Conservation (phyloP, 305 asterid genomes). For the Fraxinus floribunda region DNA sequence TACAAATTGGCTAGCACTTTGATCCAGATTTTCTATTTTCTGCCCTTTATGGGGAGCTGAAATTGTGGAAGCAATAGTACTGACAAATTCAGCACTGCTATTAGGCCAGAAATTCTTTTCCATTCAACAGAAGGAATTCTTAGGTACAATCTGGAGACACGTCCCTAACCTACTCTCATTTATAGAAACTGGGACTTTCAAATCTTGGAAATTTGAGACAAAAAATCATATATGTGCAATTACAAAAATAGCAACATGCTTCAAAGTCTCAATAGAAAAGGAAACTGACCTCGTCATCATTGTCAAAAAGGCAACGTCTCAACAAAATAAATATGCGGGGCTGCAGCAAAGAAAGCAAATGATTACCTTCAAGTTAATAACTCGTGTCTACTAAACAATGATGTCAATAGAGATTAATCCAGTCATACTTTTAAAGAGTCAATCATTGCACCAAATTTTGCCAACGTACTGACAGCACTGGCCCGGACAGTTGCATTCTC, state of each 20-base stretch:
- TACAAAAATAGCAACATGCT: neutral
- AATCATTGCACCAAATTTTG: conserved; percentile 90
- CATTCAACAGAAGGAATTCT: neutral
- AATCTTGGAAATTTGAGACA: neutral
- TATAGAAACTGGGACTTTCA: neutral
- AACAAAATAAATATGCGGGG: conserved; percentile 89
- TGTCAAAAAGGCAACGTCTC: conserved; percentile 94
- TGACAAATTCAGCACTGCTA: neutral
- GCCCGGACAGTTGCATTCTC: conserved; percentile 98
- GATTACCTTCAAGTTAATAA: conserved; percentile 25
- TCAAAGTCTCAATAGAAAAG: neutral
- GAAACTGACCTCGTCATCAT: conserved; percentile 84
- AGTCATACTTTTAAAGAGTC: conserved; percentile 77
- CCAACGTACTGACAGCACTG: conserved; percentile 91
- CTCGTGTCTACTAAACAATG: conserved; percentile 15
- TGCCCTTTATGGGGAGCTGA: neutral
- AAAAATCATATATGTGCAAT: neutral
- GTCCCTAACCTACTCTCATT: neutral
- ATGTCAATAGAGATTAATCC: conserved; percentile 16
- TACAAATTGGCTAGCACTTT: neutral
- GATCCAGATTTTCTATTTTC: neutral
- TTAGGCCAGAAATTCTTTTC: neutral
- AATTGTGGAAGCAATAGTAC: neutral
- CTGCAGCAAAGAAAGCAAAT: conserved; percentile 41
- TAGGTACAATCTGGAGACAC: neutral